Percentiles rank a stretch among this genome's conserved stretches.
Conservation (phyloP, 78 protist genomes). For the Carpediemonas membranifera region DNA sequence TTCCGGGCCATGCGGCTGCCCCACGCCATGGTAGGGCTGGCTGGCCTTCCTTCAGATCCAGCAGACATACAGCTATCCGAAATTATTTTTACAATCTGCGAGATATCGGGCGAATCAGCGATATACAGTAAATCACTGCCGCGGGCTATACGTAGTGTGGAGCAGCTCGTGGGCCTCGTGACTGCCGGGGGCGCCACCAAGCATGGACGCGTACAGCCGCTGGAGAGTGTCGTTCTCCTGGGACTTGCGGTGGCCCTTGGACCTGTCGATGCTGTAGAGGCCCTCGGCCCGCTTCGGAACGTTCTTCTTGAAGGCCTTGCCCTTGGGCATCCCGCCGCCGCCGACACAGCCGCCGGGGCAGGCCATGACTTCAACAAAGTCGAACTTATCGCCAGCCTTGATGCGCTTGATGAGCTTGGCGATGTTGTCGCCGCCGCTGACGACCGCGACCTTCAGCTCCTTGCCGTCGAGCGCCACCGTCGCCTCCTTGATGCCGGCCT, state of each 20-base stretch:
- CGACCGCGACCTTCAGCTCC: constrained; percentile 22
- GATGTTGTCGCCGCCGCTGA: neutral
- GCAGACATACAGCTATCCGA: too few relatives aligned
- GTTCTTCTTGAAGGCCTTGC: neutral
- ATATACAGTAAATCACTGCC: too few relatives aligned
- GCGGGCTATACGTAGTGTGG: constrained; percentile 30
- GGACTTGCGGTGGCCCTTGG: constrained; percentile 5
- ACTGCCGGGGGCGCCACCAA: constrained; percentile 15
- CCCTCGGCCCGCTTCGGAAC: neutral
- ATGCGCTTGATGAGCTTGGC: neutral
- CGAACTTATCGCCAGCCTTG: neutral
- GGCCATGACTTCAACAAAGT: constrained; percentile 45
- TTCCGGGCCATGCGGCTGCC: too few relatives aligned
- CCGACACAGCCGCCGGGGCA: constrained; percentile 46
- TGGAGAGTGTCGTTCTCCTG: constrained; percentile 26
- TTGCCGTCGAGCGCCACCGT: neutral
- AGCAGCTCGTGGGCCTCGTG: constrained; percentile 29
- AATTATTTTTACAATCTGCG: too few relatives aligned
- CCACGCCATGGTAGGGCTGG: too few relatives aligned
- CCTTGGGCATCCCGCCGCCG: constrained; percentile 35
- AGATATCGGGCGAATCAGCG: too few relatives aligned
- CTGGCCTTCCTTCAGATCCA: too few relatives aligned
- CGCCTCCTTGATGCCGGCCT: constrained; percentile 35
- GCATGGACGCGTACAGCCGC: neutral
- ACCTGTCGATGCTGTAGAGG: constrained; percentile 16